phyloP scores from a whole-genome alignment of 495 filamentous ascomycete species.

The Penicillium samsonianum region DNA sequence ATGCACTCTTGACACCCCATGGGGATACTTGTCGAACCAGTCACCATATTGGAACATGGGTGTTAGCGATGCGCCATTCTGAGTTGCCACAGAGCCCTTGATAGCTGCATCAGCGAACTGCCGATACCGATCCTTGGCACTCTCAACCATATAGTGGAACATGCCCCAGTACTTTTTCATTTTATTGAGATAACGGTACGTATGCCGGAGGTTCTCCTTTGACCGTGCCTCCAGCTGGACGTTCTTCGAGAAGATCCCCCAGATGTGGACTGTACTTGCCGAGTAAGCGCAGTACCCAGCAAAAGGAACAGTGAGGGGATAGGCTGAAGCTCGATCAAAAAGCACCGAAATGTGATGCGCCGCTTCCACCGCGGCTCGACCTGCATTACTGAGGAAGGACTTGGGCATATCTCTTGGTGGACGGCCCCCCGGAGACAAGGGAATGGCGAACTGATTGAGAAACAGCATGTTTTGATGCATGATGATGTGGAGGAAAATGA shows the following conservation, averaged over 20 bases:
- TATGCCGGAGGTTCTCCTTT: conserved; percentile 84
- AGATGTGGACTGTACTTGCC: conserved; percentile 89
- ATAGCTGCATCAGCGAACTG: conserved; percentile 77
- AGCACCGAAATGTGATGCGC: conserved; percentile 86
- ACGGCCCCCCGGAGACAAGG: conserved; percentile 64
- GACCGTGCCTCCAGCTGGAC: conserved; percentile 70
- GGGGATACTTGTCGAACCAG: conserved; percentile 95
- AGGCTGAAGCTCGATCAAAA: conserved; percentile 74
- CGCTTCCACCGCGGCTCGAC: conserved; percentile 77
- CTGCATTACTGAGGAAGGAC: conserved; percentile 74
- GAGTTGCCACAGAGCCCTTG: conserved; percentile 47
- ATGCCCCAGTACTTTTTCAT: conserved; percentile 98
- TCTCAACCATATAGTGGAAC: conserved; percentile 95
- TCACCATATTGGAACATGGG: conserved; percentile 94
- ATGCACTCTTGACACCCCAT: conserved; percentile 80
- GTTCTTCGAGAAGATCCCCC: conserved; percentile 86
- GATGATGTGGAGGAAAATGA: conserved; percentile 89
- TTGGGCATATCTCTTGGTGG: conserved; percentile 76
- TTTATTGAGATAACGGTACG: conserved; percentile 85
- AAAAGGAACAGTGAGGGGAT: conserved; percentile 86
- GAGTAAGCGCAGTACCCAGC: conserved; percentile 93
- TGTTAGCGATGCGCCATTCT: conserved; percentile 51
- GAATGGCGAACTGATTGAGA: conserved; percentile 83
- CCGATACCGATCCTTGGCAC: conserved; percentile 85
- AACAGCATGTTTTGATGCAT: conserved; percentile 89